Conservation (phyloP, 805 yeast species). For the Myxozyma neglecta region DNA sequence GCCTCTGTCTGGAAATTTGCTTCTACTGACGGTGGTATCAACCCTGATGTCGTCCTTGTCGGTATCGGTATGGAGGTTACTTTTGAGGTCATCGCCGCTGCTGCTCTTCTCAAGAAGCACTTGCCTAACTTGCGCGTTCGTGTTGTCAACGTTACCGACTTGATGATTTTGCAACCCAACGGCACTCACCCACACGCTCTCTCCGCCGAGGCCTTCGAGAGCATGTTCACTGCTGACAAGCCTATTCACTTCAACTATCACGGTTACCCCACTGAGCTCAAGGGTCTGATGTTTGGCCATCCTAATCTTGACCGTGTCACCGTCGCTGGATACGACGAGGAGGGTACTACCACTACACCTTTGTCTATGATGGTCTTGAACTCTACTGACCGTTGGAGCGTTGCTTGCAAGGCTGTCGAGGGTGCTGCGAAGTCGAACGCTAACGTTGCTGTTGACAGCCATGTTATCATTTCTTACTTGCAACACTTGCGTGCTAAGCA, state of each 20-base stretch:
- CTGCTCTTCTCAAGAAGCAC: constrained; percentile 25
- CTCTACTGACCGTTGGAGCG: constrained; percentile 29
- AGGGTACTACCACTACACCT: constrained; percentile 33
- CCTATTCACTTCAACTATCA: constrained; percentile 33
- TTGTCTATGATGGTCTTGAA: constrained; percentile 32
- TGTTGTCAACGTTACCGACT: constrained; percentile 32
- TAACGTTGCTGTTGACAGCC: constrained; percentile 20
- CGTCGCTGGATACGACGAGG: constrained; percentile 31
- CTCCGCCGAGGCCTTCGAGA: constrained; percentile 16
- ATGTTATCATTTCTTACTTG: constrained; percentile 19
- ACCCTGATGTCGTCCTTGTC: constrained; percentile 33
- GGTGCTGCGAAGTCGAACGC: constrained; percentile 26
- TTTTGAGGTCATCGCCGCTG: constrained; percentile 33
- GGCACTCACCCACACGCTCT: constrained; percentile 30
- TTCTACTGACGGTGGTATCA: constrained; percentile 28
- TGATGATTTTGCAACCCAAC: constrained; percentile 27
- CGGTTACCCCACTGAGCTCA: constrained; percentile 31
- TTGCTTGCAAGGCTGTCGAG: constrained; percentile 24
- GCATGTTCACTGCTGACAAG: constrained; percentile 30
- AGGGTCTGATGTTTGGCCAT: constrained; percentile 30
- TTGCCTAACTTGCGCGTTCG: constrained; percentile 30
- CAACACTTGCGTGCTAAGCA: constrained; percentile 25
- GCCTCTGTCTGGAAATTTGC: constrained; percentile 33
- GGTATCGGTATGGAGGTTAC: constrained; percentile 33
- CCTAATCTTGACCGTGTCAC: constrained; percentile 24